Evolutionary conservation across 1,139 yeast species (phyloP).

Genomic region (Yarrowia galli): DNA sequence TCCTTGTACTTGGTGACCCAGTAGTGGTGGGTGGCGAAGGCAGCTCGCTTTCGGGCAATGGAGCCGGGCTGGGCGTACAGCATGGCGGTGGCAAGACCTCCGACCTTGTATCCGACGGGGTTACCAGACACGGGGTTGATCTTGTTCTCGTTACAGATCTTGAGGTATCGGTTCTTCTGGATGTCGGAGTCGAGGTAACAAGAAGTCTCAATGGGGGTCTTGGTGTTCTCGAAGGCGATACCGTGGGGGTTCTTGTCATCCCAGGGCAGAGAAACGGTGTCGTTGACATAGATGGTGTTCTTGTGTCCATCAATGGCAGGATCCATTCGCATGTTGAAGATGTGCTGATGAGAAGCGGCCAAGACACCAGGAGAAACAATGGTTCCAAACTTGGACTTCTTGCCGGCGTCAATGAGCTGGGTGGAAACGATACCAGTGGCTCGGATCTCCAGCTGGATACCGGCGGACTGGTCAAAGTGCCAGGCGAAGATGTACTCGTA

Average conservation of each 20-base stretch:
- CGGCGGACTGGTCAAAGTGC: slow-evolving; percentile 83
- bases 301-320: slow-evolving; percentile 87
- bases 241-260: slow-evolving; percentile 70
- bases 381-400: slow-evolving; percentile 82
- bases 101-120: slow-evolving; percentile 84
- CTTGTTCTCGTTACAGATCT: slow-evolving; percentile 74
- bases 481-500: slow-evolving; percentile 83
- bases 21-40: slow-evolving; percentile 73
- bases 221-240: slow-evolving; percentile 73
- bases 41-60: slow-evolving; percentile 69
- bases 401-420: slow-evolving; percentile 82
- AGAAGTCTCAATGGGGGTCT: slow-evolving; percentile 72
- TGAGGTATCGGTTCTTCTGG: slow-evolving; percentile 75
- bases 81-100: slow-evolving; percentile 79
- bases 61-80: slow-evolving; percentile 71
- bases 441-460: slow-evolving; percentile 80
- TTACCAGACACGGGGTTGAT: slow-evolving; percentile 77
- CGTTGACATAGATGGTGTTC: slow-evolving; percentile 73
- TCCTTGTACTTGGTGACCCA: slow-evolving; percentile 81
- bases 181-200: slow-evolving; percentile 79
- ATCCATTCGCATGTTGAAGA: slow-evolving; percentile 82
- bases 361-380: slow-evolving; percentile 83
- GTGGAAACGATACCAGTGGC: slow-evolving; percentile 78
- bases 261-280: slow-evolving; percentile 71
- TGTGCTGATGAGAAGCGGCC: slow-evolving; percentile 91